Percentiles rank a stretch among this genome's conserved stretches.
Evolutionary conservation across 257 asterid genomes (phyloP).

Genomic region (Coffea eugenioides): DNA sequence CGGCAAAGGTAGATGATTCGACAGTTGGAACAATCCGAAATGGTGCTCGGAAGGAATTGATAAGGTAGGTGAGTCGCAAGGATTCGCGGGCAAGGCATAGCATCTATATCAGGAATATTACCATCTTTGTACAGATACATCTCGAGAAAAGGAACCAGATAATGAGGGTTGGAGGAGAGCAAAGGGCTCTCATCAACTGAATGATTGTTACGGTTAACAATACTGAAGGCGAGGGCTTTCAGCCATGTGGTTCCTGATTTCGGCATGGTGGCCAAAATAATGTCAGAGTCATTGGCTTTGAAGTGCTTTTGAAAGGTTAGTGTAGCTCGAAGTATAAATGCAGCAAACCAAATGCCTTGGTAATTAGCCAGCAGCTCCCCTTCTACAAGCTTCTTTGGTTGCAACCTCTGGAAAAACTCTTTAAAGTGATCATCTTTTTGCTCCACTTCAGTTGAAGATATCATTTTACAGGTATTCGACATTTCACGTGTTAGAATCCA

Average conservation of each 20-base stretch:
- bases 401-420: neutral
- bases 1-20: slow-evolving; percentile 43
- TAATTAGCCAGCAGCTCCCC: neutral
- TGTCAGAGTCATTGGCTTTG: slow-evolving; percentile 29
- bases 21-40: slow-evolving; percentile 24
- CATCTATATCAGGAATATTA: neutral
- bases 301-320: slow-evolving; percentile 22
- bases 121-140: slow-evolving; percentile 22
- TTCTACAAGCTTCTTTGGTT: neutral
- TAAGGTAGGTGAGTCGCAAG: slow-evolving; percentile 46
- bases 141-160: slow-evolving; percentile 53
- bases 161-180: slow-evolving; percentile 47
- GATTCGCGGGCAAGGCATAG: slow-evolving; percentile 35
- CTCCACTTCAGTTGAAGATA: no score
- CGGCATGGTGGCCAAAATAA: slow-evolving; percentile 44
- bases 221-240: slow-evolving; percentile 41
- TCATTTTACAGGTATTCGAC: no score
- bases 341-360: slow-evolving; percentile 51
- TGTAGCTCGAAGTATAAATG: slow-evolving; percentile 31
- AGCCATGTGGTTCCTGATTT: slow-evolving; percentile 69
- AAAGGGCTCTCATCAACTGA: slow-evolving; percentile 29
- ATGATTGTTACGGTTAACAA: slow-evolving; percentile 24
- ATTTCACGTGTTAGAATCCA: no score
- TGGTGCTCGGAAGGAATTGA: slow-evolving; percentile 30
- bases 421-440: neutral